phyloP scores from a whole-genome alignment of 345 rosid genomes.

The Eucalyptus globulus region DNA sequence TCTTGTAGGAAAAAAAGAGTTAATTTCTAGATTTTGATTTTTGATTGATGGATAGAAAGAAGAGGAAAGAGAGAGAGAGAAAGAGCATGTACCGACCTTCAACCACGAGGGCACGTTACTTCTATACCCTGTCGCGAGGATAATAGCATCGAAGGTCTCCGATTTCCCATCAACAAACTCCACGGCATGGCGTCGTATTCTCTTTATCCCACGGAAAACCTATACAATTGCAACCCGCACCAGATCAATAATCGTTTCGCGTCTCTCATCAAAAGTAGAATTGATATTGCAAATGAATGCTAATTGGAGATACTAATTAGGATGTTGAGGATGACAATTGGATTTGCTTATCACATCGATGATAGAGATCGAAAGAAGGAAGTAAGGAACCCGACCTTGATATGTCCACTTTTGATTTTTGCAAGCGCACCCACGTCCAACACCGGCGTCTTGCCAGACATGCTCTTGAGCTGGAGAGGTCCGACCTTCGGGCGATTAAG shows the following conservation, averaged over 20 bases:
- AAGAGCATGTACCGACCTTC: conserved; percentile 24
- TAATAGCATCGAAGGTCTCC: conserved; percentile 55
- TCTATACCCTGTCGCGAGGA: conserved; percentile 85
- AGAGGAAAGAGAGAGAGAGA: not conserved
- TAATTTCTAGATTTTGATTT: not conserved
- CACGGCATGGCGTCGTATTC: conserved; percentile 22
- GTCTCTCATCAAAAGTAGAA: not conserved
- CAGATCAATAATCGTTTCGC: not conserved
- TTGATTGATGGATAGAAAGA: not conserved
- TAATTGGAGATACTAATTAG: not conserved
- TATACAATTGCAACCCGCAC: not conserved
- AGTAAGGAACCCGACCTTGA: conserved; percentile 40
- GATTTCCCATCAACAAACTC: conserved; percentile 70
- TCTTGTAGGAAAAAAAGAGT: not conserved
- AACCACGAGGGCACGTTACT: conserved; percentile 80
- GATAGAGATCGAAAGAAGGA: not conserved
- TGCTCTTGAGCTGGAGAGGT: conserved; percentile 58
- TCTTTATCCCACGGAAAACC: conserved; percentile 56
- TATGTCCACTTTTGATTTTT: conserved; percentile 52
- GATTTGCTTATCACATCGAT: not conserved
- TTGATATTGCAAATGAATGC: not conserved
- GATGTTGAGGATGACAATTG: not conserved
- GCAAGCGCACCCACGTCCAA: conserved; percentile 70
- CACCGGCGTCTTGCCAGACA: conserved; percentile 80
- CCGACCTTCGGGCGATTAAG: conserved; percentile 63